Conservation (phyloP, 176 grass and related monocot species). For the Panicum miliaceum region DNA sequence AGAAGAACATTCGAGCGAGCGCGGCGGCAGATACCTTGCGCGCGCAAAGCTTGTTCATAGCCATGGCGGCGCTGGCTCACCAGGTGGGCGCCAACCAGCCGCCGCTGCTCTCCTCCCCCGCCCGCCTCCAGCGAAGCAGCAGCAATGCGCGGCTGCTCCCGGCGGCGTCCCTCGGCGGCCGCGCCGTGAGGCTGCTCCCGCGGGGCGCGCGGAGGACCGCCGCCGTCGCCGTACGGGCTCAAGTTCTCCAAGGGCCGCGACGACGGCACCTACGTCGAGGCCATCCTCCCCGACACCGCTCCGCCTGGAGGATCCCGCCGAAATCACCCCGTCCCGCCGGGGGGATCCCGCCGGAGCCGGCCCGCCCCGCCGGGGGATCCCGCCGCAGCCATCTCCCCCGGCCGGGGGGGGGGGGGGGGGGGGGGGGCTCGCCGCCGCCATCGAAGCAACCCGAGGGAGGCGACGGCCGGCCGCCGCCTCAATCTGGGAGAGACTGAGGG, state of each 20-base stretch:
- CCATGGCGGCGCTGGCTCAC: slow-evolving; percentile 42
- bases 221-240: slow-evolving; percentile 71
- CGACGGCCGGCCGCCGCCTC: too few relatives aligned
- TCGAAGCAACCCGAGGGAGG: too few relatives aligned
- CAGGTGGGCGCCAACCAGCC: slow-evolving; percentile 51
- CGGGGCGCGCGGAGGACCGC: not conserved
- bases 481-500: too few relatives aligned
- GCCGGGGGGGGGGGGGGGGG: too few relatives aligned
- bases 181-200: slow-evolving; percentile 21
- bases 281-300: slow-evolving; percentile 62
- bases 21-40: not conserved
- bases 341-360: too few relatives aligned
- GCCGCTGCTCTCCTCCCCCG: slow-evolving; percentile 56
- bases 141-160: not conserved
- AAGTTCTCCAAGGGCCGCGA: slow-evolving; percentile 84
- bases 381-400: too few relatives aligned
- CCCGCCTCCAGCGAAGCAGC: slow-evolving; percentile 38
- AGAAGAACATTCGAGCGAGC: not conserved
- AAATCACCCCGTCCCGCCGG: too few relatives aligned
- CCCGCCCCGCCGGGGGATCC: too few relatives aligned
- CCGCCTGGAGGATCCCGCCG: slow-evolving; percentile 50
- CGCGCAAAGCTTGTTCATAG: not conserved
- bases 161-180: slow-evolving; percentile 21
- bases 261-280: slow-evolving; percentile 88
- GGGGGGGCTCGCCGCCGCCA: too few relatives aligned